Evolutionary conservation across 257 asterid genomes (phyloP).

Genomic region (Solanum medicagineum): DNA sequence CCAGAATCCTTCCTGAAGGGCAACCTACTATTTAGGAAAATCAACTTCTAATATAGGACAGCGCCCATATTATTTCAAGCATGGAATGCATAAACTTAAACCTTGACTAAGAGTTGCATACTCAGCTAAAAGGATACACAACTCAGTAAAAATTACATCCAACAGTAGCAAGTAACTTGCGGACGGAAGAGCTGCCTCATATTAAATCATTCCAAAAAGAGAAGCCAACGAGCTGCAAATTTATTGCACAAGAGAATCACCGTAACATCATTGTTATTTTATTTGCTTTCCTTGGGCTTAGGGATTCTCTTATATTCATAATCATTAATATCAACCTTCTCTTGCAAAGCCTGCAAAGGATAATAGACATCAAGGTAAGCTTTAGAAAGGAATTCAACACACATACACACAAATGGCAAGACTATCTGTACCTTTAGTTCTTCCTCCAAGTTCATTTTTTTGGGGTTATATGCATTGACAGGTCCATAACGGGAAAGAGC

Average conservation of each 20-base stretch:
- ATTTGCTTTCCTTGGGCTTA: constrained; percentile 39
- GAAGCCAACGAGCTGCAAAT: neutral
- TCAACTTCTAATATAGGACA: neutral
- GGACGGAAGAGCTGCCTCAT: neutral
- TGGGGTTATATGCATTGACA: constrained; percentile 66
- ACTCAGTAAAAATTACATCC: neutral
- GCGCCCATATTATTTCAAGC: neutral
- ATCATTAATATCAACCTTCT: constrained; percentile 61
- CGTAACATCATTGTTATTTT: constrained; percentile 11
- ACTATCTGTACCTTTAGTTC: constrained; percentile 60
- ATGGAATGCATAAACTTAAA: neutral
- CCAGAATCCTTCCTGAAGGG: neutral
- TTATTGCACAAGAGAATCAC: neutral
- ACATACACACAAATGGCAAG: neutral
- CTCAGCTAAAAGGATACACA: neutral
- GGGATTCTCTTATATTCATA: constrained; percentile 90
- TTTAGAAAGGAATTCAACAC: neutral
- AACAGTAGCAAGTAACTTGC: neutral
- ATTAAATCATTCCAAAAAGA: neutral
- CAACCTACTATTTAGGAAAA: neutral
- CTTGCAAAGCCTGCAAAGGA: constrained; percentile 53
- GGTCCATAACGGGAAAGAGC: constrained; percentile 84
- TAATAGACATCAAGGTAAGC: neutral
- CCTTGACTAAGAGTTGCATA: neutral
- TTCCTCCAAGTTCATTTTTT: constrained; percentile 65